Evolutionary conservation across 2,329 filamentous ascomycete species (phyloP).

Genomic region (Didymella lethalis): DNA sequence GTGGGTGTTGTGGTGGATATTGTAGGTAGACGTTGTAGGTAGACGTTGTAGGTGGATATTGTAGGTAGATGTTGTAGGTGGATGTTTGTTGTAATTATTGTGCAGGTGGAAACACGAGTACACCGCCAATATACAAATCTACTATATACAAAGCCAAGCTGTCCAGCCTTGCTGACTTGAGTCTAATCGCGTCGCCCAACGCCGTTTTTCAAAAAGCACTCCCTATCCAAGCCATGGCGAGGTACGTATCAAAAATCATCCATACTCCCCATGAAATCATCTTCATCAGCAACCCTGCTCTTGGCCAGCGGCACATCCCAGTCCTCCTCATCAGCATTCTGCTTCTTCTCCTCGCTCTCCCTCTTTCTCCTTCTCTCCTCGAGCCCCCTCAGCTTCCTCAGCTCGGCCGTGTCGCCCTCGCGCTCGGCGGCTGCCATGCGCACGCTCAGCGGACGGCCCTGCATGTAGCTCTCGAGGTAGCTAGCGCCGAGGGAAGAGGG

Average conservation of each 20-base stretch:
- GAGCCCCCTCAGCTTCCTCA: constrained; percentile 16
- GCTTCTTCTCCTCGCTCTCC: constrained; percentile 13
- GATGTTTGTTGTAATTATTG: no score
- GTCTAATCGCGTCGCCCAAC: no score
- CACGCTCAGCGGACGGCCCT: constrained; percentile 46
- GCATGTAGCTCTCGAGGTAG: constrained; percentile 51
- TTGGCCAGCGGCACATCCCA: constrained; percentile 1
- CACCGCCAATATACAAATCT: no score
- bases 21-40: no score
- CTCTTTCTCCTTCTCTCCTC: constrained; percentile 16
- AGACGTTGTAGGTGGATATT: no score
- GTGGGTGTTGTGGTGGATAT: no score
- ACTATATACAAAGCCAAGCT: no score
- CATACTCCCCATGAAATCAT: constrained; percentile 46
- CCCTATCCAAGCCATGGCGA: no score
- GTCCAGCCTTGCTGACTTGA: no score
- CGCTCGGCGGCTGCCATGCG: constrained; percentile 46
- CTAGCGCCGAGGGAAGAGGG: constrained; percentile 47
- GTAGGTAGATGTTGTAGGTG: no score
- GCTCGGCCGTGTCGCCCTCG: constrained; percentile 24
- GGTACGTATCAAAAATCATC: constrained; percentile 39
- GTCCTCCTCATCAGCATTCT: constrained; percentile 16
- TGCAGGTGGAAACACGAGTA: no score
- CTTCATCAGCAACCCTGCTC: constrained; percentile 26
- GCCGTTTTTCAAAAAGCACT: no score